phyloP scores from a whole-genome alignment of 495 filamentous ascomycete species.

The Pseudomonodictys pantanalensis region DNA sequence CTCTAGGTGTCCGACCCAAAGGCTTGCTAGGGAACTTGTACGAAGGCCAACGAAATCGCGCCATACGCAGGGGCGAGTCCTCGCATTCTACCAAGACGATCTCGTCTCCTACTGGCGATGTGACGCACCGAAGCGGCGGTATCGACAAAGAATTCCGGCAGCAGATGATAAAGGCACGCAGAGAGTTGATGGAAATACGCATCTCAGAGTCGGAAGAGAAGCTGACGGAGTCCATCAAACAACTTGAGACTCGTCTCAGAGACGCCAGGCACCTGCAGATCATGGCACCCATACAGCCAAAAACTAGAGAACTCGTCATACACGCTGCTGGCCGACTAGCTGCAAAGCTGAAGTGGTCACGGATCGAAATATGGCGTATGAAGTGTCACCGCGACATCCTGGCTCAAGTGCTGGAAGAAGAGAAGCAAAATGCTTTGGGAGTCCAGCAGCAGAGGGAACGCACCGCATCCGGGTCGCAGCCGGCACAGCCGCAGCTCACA shows the following conservation, averaged over 20 bases:
- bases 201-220: conserved; percentile 83
- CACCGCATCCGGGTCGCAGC: conserved; percentile 8
- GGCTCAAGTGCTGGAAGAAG: conserved; percentile 77
- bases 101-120: conserved; percentile 68
- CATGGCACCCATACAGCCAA: conserved; percentile 80
- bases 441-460: conserved; percentile 22
- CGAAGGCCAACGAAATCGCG: conserved; percentile 76
- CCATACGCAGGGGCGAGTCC: conserved; percentile 62
- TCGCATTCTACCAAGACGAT: conserved; percentile 51
- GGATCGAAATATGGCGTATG: conserved; percentile 89
- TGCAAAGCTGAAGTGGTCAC: conserved; percentile 86
- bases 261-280: conserved; percentile 93
- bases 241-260: conserved; percentile 76
- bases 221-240: conserved; percentile 65
- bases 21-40: conserved; percentile 81
- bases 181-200: conserved; percentile 76
- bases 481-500: conserved; percentile 15
- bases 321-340: conserved; percentile 80
- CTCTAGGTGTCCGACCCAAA: conserved; percentile 85
- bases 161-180: conserved; percentile 76
- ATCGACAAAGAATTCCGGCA: conserved; percentile 78
- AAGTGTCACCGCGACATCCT: conserved; percentile 90
- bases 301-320: conserved; percentile 81
- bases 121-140: conserved; percentile 61
- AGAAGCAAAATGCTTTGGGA: conserved; percentile 42